These are phyloP conservation scores for Exophiala sp. DNA, from an alignment of 2,329 filamentous ascomycete genomes.

Conservation along the genomic window DNA sequence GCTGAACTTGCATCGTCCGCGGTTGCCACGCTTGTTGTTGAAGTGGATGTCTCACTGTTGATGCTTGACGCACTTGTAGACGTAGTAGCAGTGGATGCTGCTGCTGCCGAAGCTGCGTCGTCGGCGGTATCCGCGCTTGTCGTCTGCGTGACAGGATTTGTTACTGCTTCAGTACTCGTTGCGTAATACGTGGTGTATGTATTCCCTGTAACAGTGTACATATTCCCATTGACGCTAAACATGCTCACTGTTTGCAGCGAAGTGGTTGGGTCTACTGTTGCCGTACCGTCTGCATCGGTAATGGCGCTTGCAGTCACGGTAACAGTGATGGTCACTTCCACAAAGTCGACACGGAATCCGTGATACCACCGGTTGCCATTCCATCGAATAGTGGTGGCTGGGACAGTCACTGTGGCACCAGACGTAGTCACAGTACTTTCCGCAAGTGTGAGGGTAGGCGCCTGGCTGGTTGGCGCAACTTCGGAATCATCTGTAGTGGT, in stretches of 20 bases:
- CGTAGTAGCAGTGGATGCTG: not conserved
- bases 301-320: not conserved
- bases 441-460: not conserved
- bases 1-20: not conserved
- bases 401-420: not conserved
- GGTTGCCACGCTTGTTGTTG: not conserved
- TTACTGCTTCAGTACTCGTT: no score
- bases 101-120: not conserved
- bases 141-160: no score
- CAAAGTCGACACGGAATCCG: not conserved
- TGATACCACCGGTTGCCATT: not conserved
- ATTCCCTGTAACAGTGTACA: constrained; percentile 10
- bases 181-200: constrained; percentile 9
- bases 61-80: not conserved
- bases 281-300: not conserved
- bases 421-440: not conserved
- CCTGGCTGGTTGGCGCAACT: not conserved
- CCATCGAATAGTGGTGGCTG: not conserved
- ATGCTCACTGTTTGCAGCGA: not conserved
- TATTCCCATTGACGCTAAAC: not conserved
- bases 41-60: not conserved
- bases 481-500: not conserved
- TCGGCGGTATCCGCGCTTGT: not conserved
- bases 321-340: constrained; percentile 1
- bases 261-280: constrained; percentile 1